A percentile compares a stretch with the other conserved stretches of the same genome.
These are phyloP conservation scores for Tylopilus sp. DNA, from an alignment of 768 basidiomycete species.

Conservation along the genomic window DNA sequence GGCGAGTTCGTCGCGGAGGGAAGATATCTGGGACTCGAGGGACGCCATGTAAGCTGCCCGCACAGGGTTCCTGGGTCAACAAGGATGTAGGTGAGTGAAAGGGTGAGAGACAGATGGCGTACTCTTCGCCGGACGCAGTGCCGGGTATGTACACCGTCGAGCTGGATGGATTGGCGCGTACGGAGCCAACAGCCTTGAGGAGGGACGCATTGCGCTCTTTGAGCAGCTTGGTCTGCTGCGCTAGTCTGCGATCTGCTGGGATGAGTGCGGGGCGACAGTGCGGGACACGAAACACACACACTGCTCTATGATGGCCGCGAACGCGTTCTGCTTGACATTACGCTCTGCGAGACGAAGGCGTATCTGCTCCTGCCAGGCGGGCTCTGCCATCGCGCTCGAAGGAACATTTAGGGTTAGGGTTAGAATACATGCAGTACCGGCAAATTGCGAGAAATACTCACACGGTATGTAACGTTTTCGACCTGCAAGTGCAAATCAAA, in stretches of 20 bases:
- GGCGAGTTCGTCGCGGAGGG: slow-evolving; percentile 87
- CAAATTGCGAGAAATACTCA: slow-evolving; percentile 21
- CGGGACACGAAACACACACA: slow-evolving; percentile 50
- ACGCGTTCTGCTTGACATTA: slow-evolving; percentile 77
- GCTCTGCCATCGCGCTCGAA: slow-evolving; percentile 62
- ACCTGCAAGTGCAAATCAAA: slow-evolving; percentile 9
- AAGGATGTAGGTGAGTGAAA: neutral
- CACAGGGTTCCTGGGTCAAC: slow-evolving; percentile 64
- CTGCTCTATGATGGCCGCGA: slow-evolving; percentile 86
- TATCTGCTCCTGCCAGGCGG: slow-evolving; percentile 80
- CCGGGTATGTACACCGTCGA: slow-evolving; percentile 61
- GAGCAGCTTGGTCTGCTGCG: slow-evolving; percentile 86
- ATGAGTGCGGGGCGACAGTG: slow-evolving; percentile 7
- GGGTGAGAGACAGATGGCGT: slow-evolving; percentile 23
- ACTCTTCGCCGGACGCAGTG: slow-evolving; percentile 65
- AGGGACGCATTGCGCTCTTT: slow-evolving; percentile 91
- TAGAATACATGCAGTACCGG: slow-evolving; percentile 13
- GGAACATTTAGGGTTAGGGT: slow-evolving; percentile 25
- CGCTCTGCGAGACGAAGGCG: slow-evolving; percentile 78
- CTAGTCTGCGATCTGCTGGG: slow-evolving; percentile 77
- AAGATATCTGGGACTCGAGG: slow-evolving; percentile 90
- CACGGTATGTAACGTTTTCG: slow-evolving; percentile 23
- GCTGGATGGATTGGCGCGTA: slow-evolving; percentile 57
- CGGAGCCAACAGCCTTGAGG: slow-evolving; percentile 76
- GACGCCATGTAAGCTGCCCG: slow-evolving; percentile 86